Conservation (phyloP, 129 eudicot genomes). For the Apium graveolens region DNA sequence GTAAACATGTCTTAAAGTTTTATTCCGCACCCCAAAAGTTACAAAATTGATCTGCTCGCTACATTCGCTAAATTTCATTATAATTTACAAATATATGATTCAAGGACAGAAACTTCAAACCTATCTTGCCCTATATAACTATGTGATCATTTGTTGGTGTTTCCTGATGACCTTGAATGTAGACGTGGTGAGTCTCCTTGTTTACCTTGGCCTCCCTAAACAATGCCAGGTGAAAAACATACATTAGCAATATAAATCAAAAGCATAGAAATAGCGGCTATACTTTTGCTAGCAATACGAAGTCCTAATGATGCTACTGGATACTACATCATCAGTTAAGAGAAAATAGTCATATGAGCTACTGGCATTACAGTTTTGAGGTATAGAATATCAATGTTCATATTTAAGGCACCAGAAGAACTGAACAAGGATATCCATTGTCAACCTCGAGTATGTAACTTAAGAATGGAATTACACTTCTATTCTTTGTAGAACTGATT, state of each 20-base stretch:
- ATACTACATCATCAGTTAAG: background rate
- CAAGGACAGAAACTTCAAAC: background rate
- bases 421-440: background rate
- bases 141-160: conserved; percentile 17
- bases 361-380: background rate
- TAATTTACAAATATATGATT: background rate
- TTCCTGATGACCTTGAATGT: background rate
- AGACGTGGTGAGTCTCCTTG: conserved; percentile 17
- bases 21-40: conserved; percentile 3
- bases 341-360: background rate
- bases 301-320: background rate
- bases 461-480: background rate
- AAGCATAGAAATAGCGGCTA: background rate
- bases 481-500: background rate
- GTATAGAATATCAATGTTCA: background rate
- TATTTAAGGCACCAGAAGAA: background rate
- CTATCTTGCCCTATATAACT: background rate
- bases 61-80: background rate
- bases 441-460: background rate
- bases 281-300: background rate
- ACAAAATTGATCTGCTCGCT: conserved; percentile 3
- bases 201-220: conserved; percentile 21
- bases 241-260: background rate
- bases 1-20: background rate
- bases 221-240: background rate